These are phyloP conservation scores for Hibiscus syriacus DNA, from an alignment of 345 rosid species.

Conservation along the genomic window DNA sequence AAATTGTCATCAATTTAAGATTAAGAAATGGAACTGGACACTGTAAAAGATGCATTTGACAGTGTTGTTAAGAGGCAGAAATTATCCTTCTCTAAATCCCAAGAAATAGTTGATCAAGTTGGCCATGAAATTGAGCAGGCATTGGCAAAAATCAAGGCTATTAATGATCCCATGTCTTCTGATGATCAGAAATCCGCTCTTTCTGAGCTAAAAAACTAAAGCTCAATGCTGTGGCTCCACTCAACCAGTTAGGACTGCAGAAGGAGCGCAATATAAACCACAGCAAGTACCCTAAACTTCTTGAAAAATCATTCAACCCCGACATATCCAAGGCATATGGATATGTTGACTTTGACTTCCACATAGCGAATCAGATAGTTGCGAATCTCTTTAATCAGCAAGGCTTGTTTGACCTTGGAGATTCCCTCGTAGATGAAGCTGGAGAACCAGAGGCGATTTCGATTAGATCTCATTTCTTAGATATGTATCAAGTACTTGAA, in stretches of 20 bases:
- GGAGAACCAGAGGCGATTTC: constrained; percentile 35
- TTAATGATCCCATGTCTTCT: constrained; percentile 17
- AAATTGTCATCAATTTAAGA: neutral
- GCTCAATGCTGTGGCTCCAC: constrained; percentile 39
- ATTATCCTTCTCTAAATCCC: constrained; percentile 37
- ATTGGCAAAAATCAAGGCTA: constrained; percentile 32
- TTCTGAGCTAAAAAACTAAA: constrained; percentile 40
- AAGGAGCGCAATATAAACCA: constrained; percentile 45
- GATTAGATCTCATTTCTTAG: constrained; percentile 44
- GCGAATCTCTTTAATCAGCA: constrained; percentile 57
- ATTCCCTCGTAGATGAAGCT: constrained; percentile 57
- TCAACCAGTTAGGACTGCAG: constrained; percentile 41
- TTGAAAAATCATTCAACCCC: constrained; percentile 51
- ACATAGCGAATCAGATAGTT: constrained; percentile 51
- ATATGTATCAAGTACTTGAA: constrained; percentile 47
- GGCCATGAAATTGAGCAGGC: constrained; percentile 41
- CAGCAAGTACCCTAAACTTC: constrained; percentile 46
- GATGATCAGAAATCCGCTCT: constrained; percentile 33
- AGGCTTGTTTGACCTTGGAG: constrained; percentile 78
- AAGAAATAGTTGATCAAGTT: constrained; percentile 41
- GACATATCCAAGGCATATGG: constrained; percentile 67
- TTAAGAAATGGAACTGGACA: constrained; percentile 36
- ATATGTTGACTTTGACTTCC: constrained; percentile 50
- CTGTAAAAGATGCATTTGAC: constrained; percentile 56
- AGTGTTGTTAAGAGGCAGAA: constrained; percentile 61